Evolutionary conservation across 108 stramenopile species (phyloP).

Genomic region (Cylindrotheca fusiformis): DNA sequence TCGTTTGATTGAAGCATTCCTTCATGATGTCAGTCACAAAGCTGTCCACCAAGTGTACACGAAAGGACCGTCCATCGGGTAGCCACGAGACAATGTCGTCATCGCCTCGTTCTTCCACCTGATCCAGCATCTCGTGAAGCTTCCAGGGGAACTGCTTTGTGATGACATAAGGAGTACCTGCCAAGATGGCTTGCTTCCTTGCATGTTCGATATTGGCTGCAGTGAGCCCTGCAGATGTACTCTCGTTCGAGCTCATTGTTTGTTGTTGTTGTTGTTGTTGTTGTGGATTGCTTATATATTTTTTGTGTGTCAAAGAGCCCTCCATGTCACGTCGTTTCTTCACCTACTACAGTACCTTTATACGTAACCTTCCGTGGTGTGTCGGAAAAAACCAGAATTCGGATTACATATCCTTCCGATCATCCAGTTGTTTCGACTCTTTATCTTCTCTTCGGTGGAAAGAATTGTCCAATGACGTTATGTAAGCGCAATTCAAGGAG

Average conservation of each 20-base stretch:
- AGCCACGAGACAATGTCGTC: slow-evolving; percentile 51
- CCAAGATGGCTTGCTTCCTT: slow-evolving; percentile 12
- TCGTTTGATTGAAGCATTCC: slow-evolving; percentile 46
- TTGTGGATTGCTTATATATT: not conserved
- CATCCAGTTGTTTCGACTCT: too few species aligned
- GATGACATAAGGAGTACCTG: slow-evolving; percentile 9
- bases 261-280: not conserved
- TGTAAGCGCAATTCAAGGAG: too few species aligned
- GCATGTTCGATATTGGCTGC: not conserved
- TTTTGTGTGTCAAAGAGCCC: too few species aligned
- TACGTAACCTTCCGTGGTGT: too few species aligned
- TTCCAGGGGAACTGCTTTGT: slow-evolving; percentile 57
- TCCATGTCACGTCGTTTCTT: too few species aligned
- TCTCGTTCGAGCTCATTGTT: not conserved
- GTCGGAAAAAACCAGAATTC: too few species aligned
- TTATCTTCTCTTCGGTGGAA: too few species aligned
- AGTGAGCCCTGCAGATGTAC: not conserved
- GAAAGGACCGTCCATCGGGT: slow-evolving; percentile 56
- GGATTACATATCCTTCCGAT: too few species aligned
- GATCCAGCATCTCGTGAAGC: slow-evolving; percentile 54
- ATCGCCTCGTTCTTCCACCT: slow-evolving; percentile 40
- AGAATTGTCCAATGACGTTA: too few species aligned
- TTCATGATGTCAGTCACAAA: slow-evolving; percentile 52
- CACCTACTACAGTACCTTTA: too few species aligned
- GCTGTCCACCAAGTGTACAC: slow-evolving; percentile 40